Base-by-base conservation (phyloP, 176 grass and related monocot genomes). In the Oryza coarctata region DNA sequence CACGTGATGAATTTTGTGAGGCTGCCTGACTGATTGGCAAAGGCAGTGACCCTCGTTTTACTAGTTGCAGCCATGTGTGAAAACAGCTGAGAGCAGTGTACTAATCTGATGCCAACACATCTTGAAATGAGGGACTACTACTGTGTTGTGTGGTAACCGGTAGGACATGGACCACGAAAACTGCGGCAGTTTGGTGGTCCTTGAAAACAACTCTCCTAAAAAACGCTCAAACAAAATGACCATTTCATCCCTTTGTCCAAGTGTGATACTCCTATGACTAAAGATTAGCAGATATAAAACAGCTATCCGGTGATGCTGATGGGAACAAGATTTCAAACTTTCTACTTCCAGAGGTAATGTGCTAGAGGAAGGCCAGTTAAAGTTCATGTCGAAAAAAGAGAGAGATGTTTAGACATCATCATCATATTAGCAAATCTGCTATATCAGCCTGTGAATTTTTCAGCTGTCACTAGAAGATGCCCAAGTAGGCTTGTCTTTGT, bases 111-210 rank as follows among this genome's bases (percentile, higher is more conserved):
- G 87, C 71, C 27, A 61, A 76, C 76, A 81, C 49, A 84, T 76
- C 87, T 85, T 65, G 52, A 76, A 52, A 89, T 64, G 64, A 76
- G 39, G 39, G 75, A 63, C 49, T 3, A 41, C 80, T 36, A 40
- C n/a, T 2, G n/a, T n/a, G 17, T 67, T 67, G 3, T 5, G 8
- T 29, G 8, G 11, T 32, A 38, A 69, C 23, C 7, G 20, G 60
- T 41, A 81, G 49, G 27, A 71, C 50, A 50, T 55, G 82, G 77
- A 81, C 82, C 82, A 76, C 70, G 26, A 7, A 40, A 76, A 76
- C 80, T 85, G 39, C 87, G 40, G 87, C 76, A 76, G 75, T 85
- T 76, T 50, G 38, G 82, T 88, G 86, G 69, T 84, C 82, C 52
- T 47, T 47, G 52, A 36, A 36, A 36, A 36, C 18, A 60, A 29